Conservation (phyloP, 2,329 filamentous ascomycete genomes). For the Cladophialophora immunda region DNA sequence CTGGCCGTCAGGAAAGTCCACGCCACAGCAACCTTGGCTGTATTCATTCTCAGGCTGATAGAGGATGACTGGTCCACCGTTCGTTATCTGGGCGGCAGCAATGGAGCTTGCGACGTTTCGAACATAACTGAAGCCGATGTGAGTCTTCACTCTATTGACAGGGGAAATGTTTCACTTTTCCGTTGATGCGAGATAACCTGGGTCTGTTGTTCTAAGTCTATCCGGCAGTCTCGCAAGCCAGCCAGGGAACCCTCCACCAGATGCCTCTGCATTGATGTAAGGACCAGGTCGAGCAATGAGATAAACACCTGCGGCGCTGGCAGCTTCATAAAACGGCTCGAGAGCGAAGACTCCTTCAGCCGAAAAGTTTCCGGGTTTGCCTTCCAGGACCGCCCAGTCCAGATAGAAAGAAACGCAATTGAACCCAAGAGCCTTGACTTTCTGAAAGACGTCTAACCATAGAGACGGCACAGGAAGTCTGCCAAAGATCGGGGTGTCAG, state of each 20-base stretch:
- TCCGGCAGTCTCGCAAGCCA: conserved; percentile 77
- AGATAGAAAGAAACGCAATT: conserved; percentile 82
- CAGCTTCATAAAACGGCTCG: conserved; percentile 79
- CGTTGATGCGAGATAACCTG: conserved; percentile 71
- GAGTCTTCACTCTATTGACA: conserved; percentile 49
- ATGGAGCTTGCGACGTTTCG: conserved; percentile 69
- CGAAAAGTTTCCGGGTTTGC: conserved; percentile 72
- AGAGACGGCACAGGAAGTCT: conserved; percentile 66
- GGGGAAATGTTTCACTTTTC: conserved; percentile 60
- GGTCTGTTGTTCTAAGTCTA: conserved; percentile 68
- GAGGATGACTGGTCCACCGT: conserved; percentile 77
- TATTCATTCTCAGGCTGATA: conserved; percentile 84
- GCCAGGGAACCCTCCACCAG: conserved; percentile 80
- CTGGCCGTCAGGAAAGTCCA: conserved; percentile 53
- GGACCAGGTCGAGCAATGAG: conserved; percentile 76
- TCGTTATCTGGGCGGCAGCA: conserved; percentile 80
- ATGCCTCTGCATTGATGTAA: conserved; percentile 81
- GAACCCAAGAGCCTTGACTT: conserved; percentile 82
- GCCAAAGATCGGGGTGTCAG: not conserved
- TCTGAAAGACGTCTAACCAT: conserved; percentile 80
- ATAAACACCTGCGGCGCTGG: conserved; percentile 76
- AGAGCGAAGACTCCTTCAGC: conserved; percentile 77
- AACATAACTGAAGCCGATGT: conserved; percentile 7
- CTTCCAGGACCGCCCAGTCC: conserved; percentile 80
- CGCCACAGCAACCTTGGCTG: conserved; percentile 47